A percentile compares a stretch with the other conserved stretches of the same genome.
Conservation (phyloP, 2,329 filamentous ascomycete species). For the Penicillium corylophilum region DNA sequence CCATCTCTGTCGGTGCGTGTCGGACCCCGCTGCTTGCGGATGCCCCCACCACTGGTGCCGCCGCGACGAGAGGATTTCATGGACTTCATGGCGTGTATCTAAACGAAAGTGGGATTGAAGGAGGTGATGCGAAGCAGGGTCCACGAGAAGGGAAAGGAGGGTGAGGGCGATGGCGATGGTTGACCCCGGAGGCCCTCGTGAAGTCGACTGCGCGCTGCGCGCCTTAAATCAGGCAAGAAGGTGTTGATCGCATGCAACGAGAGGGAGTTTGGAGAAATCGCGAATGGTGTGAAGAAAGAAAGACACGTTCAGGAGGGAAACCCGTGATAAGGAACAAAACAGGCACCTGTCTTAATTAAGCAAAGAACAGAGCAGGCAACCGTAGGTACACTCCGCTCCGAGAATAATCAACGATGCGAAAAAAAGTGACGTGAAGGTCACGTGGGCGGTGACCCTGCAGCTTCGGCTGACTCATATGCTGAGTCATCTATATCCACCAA, state of each 20-base stretch:
- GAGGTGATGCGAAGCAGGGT: background rate
- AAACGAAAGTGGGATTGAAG: conserved; percentile 3
- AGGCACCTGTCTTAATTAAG: background rate
- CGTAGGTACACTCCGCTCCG: background rate
- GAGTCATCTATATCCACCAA: conserved; percentile 25
- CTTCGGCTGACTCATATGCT: conserved; percentile 16
- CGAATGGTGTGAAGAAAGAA: background rate
- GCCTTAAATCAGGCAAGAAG: conserved; percentile 23
- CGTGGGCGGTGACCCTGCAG: conserved; percentile 14
- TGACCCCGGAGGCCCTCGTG: conserved; percentile 1
- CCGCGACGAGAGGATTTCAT: conserved; percentile 32
- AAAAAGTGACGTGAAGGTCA: conserved; percentile 37
- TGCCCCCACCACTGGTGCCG: conserved; percentile 47
- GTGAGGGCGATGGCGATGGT: background rate
- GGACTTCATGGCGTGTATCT: conserved; percentile 29
- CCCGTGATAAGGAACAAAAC: background rate
- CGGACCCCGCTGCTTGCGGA: conserved; percentile 52
- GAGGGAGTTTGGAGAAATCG: conserved; percentile 1
- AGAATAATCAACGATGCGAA: conserved; percentile 15
- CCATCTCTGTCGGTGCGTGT: conserved; percentile 59
- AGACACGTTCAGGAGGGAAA: background rate
- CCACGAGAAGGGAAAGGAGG: background rate
- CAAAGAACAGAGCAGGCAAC: conserved; percentile 13
- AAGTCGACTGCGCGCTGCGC: conserved; percentile 25
- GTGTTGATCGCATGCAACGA: conserved; percentile 23